Evolutionary conservation across 305 asterid species (phyloP), one percentile per base, ranked within the genome.

Genomic region (Fraxinus baroniana): DNA sequence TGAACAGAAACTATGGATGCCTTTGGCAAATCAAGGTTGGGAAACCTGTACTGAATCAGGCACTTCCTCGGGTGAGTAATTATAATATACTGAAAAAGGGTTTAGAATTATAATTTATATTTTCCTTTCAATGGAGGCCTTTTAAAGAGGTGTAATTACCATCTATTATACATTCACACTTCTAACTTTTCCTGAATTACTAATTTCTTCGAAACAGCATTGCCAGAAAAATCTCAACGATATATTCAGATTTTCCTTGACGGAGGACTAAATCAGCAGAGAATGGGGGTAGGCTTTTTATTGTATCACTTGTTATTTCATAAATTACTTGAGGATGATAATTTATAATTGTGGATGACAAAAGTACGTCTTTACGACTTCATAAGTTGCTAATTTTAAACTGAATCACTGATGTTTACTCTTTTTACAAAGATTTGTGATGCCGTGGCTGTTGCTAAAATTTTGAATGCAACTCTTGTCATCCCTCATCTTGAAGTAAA

Each of bases 401-500:
- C 76, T 80, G 52, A 30, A 55, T 81, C 55, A 37, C 83, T 91
- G 52, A 89, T 79, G 24, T 70, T 46, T 82, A 33, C 35, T 82
- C 78, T 77, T 26, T 75, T 83, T 76, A 7, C 71, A 82, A 87
- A 97, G 99, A 91, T 97, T 33, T 97, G 99, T 84, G 99, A 97
- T 90, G 99, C 98, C 80, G 99, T 93, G 82, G 99, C 98, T 36
- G 93, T 97, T 84, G 99, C 99, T 13, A 97, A 93, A 83, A 92
- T 94, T 76, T 90, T 97, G 85, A 97, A 97, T 86, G 98, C 99
- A 33, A 97, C 98, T 64, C 98, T 97, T 81, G 85, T 93, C 84
- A 92, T 97, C 82, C 99, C 98, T 44, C 84, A 95, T 87, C 92
- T 97, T 75, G 99, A 97, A 93, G 93, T 95, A 39, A 93, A 97